Percentiles rank a stretch among this genome's conserved stretches.
These are phyloP conservation scores for Pseudoperonospora humuli DNA, from an alignment of 352 stramenopile genomes.

Conservation along the genomic window DNA sequence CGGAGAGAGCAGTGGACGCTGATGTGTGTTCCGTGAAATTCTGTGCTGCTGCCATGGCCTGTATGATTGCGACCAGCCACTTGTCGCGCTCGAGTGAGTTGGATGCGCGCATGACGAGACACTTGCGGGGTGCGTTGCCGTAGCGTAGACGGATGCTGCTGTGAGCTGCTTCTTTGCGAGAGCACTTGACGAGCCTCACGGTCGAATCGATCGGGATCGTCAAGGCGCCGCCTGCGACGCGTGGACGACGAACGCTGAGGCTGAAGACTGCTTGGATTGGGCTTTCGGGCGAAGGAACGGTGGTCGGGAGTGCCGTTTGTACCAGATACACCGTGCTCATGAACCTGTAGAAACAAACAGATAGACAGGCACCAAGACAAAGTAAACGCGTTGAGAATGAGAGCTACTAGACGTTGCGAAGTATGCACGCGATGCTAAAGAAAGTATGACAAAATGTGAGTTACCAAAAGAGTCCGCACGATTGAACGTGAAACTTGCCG, in stretches of 20 bases:
- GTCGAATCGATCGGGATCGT: conserved; percentile 13
- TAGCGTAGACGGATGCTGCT: conserved; percentile 15
- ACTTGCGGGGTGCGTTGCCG: not conserved
- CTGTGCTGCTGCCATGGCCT: conserved; percentile 9
- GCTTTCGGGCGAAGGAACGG: not conserved
- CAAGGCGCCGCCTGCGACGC: conserved; percentile 6
- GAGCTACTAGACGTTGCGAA: not conserved
- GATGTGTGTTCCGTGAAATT: not conserved
- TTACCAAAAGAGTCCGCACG: conserved; percentile 6
- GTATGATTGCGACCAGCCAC: conserved; percentile 10
- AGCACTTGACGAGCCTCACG: conserved; percentile 13
- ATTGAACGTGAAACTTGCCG: conserved; percentile 16
- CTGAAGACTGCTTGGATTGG: conserved; percentile 5
- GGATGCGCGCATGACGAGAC: conserved; percentile 2
- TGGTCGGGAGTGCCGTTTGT: not conserved
- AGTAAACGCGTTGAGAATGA: not conserved
- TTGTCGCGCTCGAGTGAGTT: conserved; percentile 13
- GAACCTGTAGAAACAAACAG: conserved; percentile 1
- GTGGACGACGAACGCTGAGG: conserved; percentile 10
- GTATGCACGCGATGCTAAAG: not conserved
- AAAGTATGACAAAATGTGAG: not conserved
- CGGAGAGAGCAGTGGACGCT: not conserved
- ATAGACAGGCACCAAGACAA: not conserved
- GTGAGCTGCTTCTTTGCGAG: conserved; percentile 2
- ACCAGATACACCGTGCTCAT: conserved; percentile 13